Conservation (phyloP, 176 grass and related monocot species). For the Bonia amplexicaulis region DNA sequence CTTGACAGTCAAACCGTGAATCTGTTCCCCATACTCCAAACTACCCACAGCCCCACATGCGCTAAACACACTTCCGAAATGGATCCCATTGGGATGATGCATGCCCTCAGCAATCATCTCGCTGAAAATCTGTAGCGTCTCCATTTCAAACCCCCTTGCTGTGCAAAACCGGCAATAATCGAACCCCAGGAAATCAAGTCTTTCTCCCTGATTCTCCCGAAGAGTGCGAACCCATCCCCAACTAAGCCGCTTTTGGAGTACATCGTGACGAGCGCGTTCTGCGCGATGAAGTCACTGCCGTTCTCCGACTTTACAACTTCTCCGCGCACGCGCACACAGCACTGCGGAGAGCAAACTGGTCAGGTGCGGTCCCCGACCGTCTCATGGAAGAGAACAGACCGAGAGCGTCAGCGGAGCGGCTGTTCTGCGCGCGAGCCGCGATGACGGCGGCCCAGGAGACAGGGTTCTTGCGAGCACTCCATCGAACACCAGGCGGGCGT, state of each 20-base stretch:
- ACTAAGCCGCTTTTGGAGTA: slow-evolving; percentile 55
- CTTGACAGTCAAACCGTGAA: slow-evolving; percentile 70
- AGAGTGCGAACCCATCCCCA: slow-evolving; percentile 30
- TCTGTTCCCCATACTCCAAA: slow-evolving; percentile 46
- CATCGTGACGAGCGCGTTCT: slow-evolving; percentile 64
- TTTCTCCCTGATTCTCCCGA: slow-evolving; percentile 52
- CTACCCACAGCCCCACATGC: slow-evolving; percentile 39
- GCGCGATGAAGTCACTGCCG: slow-evolving; percentile 38
- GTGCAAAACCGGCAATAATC: slow-evolving; percentile 46
- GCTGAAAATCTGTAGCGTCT: slow-evolving; percentile 38
- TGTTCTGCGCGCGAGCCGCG: slow-evolving; percentile 55
- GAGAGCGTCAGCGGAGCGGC: slow-evolving; percentile 18
- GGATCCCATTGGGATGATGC: slow-evolving; percentile 62
- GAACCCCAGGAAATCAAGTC: slow-evolving; percentile 78
- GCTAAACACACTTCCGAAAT: slow-evolving; percentile 56
- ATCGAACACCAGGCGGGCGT: slow-evolving; percentile 45
- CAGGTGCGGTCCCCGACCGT: slow-evolving; percentile 28
- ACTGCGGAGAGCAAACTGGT: slow-evolving; percentile 71
- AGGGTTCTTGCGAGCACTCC: slow-evolving; percentile 62
- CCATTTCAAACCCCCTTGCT: slow-evolving; percentile 39
- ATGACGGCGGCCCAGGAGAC: slow-evolving; percentile 79
- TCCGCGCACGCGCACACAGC: slow-evolving; percentile 45
- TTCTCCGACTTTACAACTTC: slow-evolving; percentile 41
- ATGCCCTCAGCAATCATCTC: slow-evolving; percentile 54
- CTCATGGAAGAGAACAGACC: slow-evolving; percentile 65